These are phyloP conservation scores for Hymenoscyphus fructigenus DNA, from an alignment of 2,329 filamentous ascomycete species.

Conservation along the genomic window DNA sequence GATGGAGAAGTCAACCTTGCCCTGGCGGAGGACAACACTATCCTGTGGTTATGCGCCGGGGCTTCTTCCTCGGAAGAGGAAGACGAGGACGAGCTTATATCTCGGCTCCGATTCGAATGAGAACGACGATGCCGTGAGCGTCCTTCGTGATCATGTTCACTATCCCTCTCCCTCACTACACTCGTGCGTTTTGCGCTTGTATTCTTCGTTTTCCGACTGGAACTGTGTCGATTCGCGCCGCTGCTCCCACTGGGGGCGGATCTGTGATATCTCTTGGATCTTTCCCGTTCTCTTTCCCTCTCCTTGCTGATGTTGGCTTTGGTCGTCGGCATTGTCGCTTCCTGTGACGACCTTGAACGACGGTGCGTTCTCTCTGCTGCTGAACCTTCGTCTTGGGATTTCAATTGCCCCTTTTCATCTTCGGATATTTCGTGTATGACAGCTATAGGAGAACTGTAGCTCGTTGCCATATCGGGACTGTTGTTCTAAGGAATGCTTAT, in stretches of 20 bases:
- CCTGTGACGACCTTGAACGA: constrained; percentile 16
- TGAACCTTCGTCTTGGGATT: constrained; percentile 18
- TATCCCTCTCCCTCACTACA: constrained; percentile 19
- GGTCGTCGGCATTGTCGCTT: constrained; percentile 23
- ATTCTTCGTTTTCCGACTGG: constrained; percentile 27
- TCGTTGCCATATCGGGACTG: constrained; percentile 28
- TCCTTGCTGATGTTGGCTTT: constrained; percentile 29
- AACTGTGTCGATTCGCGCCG: constrained; percentile 20
- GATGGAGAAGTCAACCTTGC: constrained; percentile 36
- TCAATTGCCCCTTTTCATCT: constrained; percentile 29
- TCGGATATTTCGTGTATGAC: constrained; percentile 33
- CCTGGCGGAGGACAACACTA: constrained; percentile 27
- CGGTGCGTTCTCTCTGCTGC: constrained; percentile 19
- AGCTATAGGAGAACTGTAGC: constrained; percentile 30
- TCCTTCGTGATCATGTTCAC: constrained; percentile 22
- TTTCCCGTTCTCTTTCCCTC: constrained; percentile 27
- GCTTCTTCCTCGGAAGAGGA: constrained; percentile 29
- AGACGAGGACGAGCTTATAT: constrained; percentile 26
- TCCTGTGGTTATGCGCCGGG: constrained; percentile 27
- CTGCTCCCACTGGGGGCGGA: constrained; percentile 13
- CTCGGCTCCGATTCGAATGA: constrained; percentile 24
- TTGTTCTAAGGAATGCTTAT: constrained; percentile 15
- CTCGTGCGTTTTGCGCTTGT: constrained; percentile 21
- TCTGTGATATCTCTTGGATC: constrained; percentile 24
- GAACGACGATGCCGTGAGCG: constrained; percentile 22